Conservation (phyloP, 2,329 filamentous ascomycete species). For the Penicillium crustosum region DNA sequence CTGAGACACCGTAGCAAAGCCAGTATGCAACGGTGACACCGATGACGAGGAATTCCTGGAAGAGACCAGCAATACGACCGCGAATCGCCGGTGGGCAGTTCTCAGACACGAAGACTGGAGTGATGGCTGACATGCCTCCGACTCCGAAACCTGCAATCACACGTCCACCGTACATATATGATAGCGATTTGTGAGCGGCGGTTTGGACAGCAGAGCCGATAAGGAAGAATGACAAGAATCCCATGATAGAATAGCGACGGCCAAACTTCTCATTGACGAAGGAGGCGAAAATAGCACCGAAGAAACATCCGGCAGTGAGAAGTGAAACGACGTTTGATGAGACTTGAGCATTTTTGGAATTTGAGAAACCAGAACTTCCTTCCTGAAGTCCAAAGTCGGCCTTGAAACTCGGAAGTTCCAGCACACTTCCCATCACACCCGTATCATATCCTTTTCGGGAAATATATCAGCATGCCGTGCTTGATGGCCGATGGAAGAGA, state of each 20-base stretch:
- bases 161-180: background rate
- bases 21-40: constrained; percentile 46
- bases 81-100: constrained; percentile 52
- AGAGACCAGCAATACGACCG: constrained; percentile 59
- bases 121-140: background rate
- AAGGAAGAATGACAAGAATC: background rate
- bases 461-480: background rate
- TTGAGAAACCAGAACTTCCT: background rate
- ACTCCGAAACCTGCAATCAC: background rate
- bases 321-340: background rate
- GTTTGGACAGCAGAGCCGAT: background rate
- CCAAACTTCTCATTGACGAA: background rate
- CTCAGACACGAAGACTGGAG: background rate
- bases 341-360: background rate
- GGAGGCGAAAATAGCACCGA: background rate
- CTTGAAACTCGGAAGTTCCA: background rate
- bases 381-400: background rate
- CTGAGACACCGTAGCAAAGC: constrained; percentile 53
- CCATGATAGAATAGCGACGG: background rate
- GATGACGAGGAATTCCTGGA: constrained; percentile 55
- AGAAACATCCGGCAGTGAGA: background rate
- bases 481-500: background rate
- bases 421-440: background rate
- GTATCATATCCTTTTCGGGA: background rate
- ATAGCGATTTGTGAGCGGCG: background rate